Evolutionary conservation across 2,329 filamentous ascomycete genomes (phyloP).

Genomic region (Exophiala mesophila): DNA sequence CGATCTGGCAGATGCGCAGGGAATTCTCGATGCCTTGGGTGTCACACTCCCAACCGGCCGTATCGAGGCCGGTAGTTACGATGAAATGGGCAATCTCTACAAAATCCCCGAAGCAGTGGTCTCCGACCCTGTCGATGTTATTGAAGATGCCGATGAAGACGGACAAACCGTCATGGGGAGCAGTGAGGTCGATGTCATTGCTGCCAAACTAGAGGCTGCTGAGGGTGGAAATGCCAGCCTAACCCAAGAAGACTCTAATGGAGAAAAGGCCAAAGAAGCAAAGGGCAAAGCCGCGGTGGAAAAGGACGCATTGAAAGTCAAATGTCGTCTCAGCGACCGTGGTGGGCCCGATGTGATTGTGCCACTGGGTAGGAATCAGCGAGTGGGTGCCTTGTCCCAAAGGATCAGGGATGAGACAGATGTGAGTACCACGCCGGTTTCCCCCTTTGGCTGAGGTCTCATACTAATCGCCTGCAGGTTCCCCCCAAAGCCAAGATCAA

Average conservation of each 20-base stretch:
- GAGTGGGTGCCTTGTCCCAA: slow-evolving; percentile 58
- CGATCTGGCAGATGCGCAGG: slow-evolving; percentile 66
- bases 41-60: slow-evolving; percentile 70
- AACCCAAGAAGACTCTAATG: slow-evolving; percentile 21
- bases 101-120: slow-evolving; percentile 64
- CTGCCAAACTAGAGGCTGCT: slow-evolving; percentile 28
- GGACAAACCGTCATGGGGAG: slow-evolving; percentile 37
- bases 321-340: slow-evolving; percentile 62
- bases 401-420: slow-evolving; percentile 55
- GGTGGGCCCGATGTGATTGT: slow-evolving; percentile 59
- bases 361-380: slow-evolving; percentile 54
- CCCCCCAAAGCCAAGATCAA: slow-evolving; percentile 56
- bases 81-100: slow-evolving; percentile 66
- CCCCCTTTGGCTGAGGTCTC: slow-evolving; percentile 9
- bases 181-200: slow-evolving; percentile 22
- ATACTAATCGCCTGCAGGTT: slow-evolving; percentile 56
- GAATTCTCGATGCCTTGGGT: slow-evolving; percentile 71
- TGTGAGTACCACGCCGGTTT: slow-evolving; percentile 7
- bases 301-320: slow-evolving; percentile 53
- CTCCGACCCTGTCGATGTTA: slow-evolving; percentile 59
- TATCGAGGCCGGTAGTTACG: slow-evolving; percentile 66
- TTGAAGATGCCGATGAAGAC: slow-evolving; percentile 31
- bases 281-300: slow-evolving; percentile 56
- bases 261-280: slow-evolving; percentile 46
- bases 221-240: slow-evolving; percentile 23